Conservation (phyloP, 345 rosid genomes). For the Diplotaxis tenuifolia region DNA sequence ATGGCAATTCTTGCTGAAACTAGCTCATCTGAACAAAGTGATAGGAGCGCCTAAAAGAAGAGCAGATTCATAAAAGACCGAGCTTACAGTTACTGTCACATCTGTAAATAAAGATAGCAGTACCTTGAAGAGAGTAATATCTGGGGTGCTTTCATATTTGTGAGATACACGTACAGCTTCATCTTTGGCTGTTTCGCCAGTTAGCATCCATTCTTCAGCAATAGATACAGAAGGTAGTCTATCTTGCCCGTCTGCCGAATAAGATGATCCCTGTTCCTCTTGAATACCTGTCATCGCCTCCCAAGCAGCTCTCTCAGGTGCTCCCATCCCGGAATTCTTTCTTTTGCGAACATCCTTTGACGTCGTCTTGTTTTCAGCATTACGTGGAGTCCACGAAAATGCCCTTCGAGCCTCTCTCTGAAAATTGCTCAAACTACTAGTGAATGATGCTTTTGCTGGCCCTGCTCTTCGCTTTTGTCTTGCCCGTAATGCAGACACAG, state of each 20-base stretch:
- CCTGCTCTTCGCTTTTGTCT: conserved; percentile 62
- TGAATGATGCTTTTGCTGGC: conserved; percentile 60
- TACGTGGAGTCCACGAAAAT: conserved; percentile 94
- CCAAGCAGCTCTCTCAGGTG: conserved; percentile 88
- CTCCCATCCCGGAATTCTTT: conserved; percentile 76
- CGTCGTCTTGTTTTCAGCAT: conserved; percentile 66
- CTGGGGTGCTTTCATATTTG: conserved; percentile 90
- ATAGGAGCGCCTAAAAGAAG: conserved; percentile 74
- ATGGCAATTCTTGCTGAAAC: conserved; percentile 77
- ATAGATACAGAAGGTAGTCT: conserved; percentile 84
- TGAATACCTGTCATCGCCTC: conserved; percentile 96
- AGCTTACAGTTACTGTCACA: background rate
- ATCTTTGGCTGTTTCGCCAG: conserved; percentile 74
- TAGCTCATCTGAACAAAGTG: conserved; percentile 84
- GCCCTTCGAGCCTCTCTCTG: conserved; percentile 96
- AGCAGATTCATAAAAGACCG: conserved; percentile 17
- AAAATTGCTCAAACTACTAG: conserved; percentile 82
- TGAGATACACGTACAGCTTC: conserved; percentile 80
- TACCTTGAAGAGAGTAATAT: conserved; percentile 90
- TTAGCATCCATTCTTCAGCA: conserved; percentile 67
- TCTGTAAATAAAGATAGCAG: conserved; percentile 18
- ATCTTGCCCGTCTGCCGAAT: conserved; percentile 71
- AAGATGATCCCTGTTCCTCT: conserved; percentile 64
- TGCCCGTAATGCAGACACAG: conserved; percentile 66
- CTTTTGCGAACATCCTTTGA: conserved; percentile 85